These are phyloP conservation scores for Alternaria consortialis DNA, from an alignment of 2,329 filamentous ascomycete genomes.

Conservation along the genomic window DNA sequence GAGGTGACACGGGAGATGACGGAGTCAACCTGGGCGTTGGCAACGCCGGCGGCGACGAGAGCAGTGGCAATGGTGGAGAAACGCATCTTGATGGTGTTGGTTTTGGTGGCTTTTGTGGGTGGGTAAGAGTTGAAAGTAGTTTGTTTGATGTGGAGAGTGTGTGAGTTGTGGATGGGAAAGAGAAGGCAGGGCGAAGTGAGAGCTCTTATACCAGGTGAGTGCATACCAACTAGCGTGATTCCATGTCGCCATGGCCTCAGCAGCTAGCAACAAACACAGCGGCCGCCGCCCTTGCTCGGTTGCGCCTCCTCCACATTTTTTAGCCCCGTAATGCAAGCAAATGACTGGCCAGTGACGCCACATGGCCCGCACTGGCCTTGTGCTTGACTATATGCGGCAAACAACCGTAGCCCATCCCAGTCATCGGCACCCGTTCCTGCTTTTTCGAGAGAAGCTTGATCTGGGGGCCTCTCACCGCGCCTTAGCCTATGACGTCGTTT, in stretches of 20 bases:
- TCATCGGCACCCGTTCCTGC: slow-evolving; percentile 1
- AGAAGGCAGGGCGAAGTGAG: slow-evolving; percentile 21
- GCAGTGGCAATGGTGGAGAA: slow-evolving; percentile 45
- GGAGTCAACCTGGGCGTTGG: slow-evolving; percentile 41
- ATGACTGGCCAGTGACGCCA: slow-evolving; percentile 36
- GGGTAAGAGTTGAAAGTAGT: slow-evolving; percentile 10
- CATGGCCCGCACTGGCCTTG: slow-evolving; percentile 17
- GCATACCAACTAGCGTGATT: slow-evolving; percentile 19
- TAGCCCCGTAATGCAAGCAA: slow-evolving; percentile 30
- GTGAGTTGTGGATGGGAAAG: slow-evolving; percentile 15
- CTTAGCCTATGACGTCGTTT: slow-evolving; percentile 11
- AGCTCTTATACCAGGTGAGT: slow-evolving; percentile 29
- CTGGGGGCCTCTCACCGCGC: background rate
- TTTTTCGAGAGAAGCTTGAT: slow-evolving; percentile 2
- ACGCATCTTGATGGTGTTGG: slow-evolving; percentile 42
- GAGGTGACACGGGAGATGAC: slow-evolving; percentile 32
- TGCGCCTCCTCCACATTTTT: slow-evolving; percentile 34
- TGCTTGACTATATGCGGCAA: slow-evolving; percentile 28
- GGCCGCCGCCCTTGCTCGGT: slow-evolving; percentile 18
- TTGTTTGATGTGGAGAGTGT: slow-evolving; percentile 23
- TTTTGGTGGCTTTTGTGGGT: slow-evolving; percentile 7
- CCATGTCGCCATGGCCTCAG: slow-evolving; percentile 12
- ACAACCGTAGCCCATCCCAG: background rate
- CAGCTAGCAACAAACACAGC: slow-evolving; percentile 36
- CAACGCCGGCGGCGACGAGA: slow-evolving; percentile 40